Evolutionary conservation across 176 grass and related monocot genomes (phyloP).

Genomic region (Phyllostachys edulis): DNA sequence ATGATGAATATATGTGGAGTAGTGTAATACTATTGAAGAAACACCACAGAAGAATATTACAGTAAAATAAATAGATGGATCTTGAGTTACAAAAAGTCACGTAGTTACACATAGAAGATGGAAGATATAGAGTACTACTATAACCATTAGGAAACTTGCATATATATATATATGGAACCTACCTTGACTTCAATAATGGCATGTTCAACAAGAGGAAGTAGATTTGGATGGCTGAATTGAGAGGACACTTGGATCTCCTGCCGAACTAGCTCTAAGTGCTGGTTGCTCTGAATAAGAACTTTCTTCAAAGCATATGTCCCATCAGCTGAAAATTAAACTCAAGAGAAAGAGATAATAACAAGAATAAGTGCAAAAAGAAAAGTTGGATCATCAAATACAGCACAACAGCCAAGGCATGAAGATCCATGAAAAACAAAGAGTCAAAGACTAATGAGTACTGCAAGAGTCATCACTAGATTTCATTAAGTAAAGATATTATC

Average conservation of each 20-base stretch:
- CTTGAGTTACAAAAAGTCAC: background rate
- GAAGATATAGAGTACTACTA: background rate
- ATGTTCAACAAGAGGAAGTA: constrained; percentile 89
- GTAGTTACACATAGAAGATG: background rate
- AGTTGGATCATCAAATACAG: constrained; percentile 8
- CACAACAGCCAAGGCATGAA: background rate
- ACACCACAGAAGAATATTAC: background rate
- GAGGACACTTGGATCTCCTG: constrained; percentile 80
- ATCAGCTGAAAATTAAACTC: constrained; percentile 49
- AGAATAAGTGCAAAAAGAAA: constrained; percentile 14
- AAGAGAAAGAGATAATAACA: constrained; percentile 1
- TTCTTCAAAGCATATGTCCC: constrained; percentile 91
- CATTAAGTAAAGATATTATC: background rate
- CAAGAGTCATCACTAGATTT: constrained; percentile 12
- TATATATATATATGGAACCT: constrained; percentile 7
- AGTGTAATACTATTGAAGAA: background rate
- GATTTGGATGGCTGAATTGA: constrained; percentile 90
- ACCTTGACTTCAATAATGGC: constrained; percentile 86
- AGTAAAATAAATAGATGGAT: background rate
- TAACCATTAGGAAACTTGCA: background rate
- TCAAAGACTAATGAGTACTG: background rate
- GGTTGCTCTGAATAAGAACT: constrained; percentile 70
- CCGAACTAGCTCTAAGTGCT: constrained; percentile 72
- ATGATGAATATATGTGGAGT: background rate
- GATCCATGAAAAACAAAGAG: background rate